A percentile compares a stretch with the other conserved stretches of the same genome.
phyloP scores from a whole-genome alignment of 768 basidiomycete species.

The Tylopilus vinaceipallidus region DNA sequence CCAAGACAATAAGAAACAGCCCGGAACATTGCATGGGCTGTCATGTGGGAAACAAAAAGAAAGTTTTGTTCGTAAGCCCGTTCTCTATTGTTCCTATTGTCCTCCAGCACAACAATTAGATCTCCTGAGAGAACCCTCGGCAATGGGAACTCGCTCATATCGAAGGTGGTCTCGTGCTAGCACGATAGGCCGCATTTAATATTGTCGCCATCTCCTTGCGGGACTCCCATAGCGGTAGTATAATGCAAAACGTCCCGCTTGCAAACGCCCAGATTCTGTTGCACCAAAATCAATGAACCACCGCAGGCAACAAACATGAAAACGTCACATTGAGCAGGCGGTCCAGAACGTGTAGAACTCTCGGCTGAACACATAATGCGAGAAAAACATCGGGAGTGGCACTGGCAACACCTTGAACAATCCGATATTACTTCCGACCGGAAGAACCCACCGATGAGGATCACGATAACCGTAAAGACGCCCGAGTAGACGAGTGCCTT shows the following conservation, averaged over 20 bases:
- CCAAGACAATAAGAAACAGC: conserved; percentile 28
- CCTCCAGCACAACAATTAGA: conserved; percentile 1
- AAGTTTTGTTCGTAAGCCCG: conserved; percentile 7
- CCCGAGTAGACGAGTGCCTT: conserved; percentile 35
- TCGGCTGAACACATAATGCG: conserved; percentile 35
- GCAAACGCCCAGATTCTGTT: conserved; percentile 35
- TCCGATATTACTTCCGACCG: not conserved
- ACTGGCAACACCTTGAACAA: conserved; percentile 20
- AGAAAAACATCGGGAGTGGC: conserved; percentile 41
- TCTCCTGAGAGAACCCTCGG: conserved; percentile 1
- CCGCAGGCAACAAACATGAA: not conserved
- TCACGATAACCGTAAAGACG: conserved; percentile 32
- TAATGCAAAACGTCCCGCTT: conserved; percentile 37
- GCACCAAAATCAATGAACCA: conserved; percentile 1
- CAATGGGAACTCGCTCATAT: not conserved
- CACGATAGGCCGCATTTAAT: conserved; percentile 12
- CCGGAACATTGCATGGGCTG: conserved; percentile 6
- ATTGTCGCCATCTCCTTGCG: conserved; percentile 32
- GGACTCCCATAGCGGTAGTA: conserved; percentile 40
- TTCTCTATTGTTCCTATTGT: conserved; percentile 30
- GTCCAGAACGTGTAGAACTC: conserved; percentile 40
- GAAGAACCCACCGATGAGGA: conserved; percentile 30
- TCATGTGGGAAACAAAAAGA: conserved; percentile 16
- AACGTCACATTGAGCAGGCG: conserved; percentile 37
- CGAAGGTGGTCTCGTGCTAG: not conserved